A percentile compares a stretch with the other conserved stretches of the same genome.
These are phyloP conservation scores for Albophoma yamanashiensis DNA, from an alignment of 2,329 filamentous ascomycete species.

Conservation along the genomic window DNA sequence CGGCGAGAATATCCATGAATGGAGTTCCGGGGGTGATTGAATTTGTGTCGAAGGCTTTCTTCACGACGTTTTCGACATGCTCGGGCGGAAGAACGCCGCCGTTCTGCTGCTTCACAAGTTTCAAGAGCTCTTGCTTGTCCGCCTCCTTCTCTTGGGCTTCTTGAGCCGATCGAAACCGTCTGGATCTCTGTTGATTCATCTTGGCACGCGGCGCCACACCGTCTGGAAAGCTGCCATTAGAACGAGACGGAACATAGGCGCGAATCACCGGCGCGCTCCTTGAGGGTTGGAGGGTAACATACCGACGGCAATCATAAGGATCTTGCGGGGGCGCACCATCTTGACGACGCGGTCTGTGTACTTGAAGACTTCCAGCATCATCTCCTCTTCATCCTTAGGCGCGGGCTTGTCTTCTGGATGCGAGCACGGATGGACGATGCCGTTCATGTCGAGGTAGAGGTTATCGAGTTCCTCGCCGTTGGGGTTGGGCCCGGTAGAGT, in stretches of 20 bases:
- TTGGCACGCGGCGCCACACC: constrained; percentile 96
- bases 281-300: constrained; percentile 20
- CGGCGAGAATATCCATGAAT: constrained; percentile 93
- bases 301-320: constrained; percentile 96
- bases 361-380: constrained; percentile 98
- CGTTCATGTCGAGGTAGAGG: constrained; percentile 98
- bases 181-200: constrained; percentile 98
- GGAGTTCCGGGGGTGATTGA: constrained; percentile 92
- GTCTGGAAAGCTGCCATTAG: constrained; percentile 39
- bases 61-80: constrained; percentile 50
- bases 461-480: constrained; percentile 99
- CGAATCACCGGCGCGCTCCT: background rate
- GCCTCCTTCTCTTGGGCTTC: constrained; percentile 91
- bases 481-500: constrained; percentile 76
- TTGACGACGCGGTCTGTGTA: constrained; percentile 99
- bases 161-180: constrained; percentile 87
- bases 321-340: constrained; percentile 92
- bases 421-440: constrained; percentile 96
- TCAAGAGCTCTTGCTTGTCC: constrained; percentile 80
- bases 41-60: constrained; percentile 87
- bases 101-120: constrained; percentile 72
- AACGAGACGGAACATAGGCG: constrained; percentile 21
- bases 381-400: constrained; percentile 91
- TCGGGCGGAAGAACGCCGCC: constrained; percentile 52
- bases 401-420: constrained; percentile 90